Conservation (phyloP, 2,329 filamentous ascomycete species). For the Cladobotryum protrusum region DNA sequence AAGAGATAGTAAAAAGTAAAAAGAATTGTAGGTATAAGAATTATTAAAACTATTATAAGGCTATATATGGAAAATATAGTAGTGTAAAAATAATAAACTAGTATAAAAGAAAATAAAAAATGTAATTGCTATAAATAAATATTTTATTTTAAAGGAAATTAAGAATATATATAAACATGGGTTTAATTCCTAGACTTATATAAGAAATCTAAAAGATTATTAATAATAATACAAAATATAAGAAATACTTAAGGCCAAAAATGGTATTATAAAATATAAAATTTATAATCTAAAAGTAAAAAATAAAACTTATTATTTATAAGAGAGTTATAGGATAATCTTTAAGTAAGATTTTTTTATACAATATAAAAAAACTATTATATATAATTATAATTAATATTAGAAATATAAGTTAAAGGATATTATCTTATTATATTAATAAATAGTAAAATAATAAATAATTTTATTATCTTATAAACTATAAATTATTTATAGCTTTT, state of each 20-base stretch:
- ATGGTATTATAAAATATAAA: neutral
- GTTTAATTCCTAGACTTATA: neutral
- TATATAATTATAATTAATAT: neutral
- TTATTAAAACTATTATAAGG: neutral
- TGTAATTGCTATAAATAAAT: neutral
- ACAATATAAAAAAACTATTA: neutral
- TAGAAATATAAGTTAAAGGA: neutral
- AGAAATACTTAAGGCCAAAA: neutral
- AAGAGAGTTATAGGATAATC: neutral
- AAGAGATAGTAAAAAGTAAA: neutral
- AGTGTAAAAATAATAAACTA: neutral
- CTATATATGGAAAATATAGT: neutral
- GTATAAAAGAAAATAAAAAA: neutral
- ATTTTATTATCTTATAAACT: no score
- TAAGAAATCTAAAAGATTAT: neutral
- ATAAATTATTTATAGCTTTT: no score
- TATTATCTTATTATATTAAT: no score
- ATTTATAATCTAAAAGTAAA: neutral
- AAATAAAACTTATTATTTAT: neutral
- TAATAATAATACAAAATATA: neutral
- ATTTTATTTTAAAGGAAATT: neutral
- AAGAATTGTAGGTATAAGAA: neutral
- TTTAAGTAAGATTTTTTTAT: neutral
- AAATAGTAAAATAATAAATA: no score
- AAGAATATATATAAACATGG: neutral